Evolutionary conservation across 352 stramenopile species (phyloP).

Genomic region (Phytophthora chlamydospora): DNA sequence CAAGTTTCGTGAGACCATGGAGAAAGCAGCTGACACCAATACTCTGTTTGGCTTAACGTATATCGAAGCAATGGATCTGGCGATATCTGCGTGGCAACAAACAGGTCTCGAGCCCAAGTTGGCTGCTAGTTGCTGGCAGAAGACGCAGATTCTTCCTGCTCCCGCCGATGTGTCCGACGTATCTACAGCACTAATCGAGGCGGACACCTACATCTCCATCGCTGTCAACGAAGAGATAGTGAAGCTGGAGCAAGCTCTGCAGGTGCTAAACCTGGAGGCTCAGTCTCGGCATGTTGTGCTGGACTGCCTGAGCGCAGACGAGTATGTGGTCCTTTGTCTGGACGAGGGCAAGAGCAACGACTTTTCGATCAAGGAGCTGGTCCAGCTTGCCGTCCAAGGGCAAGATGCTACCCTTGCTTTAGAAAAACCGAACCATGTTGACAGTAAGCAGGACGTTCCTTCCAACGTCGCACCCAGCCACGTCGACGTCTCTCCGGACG

Average conservation of each 20-base stretch:
- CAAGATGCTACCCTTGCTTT: neutral
- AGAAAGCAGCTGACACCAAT: neutral
- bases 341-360: neutral
- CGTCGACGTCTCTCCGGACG: neutral
- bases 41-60: constrained; percentile 11
- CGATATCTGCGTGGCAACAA: constrained; percentile 18
- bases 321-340: constrained; percentile 4
- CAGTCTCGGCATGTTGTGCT: neutral
- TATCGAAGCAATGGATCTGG: constrained; percentile 19
- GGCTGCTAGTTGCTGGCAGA: constrained; percentile 16
- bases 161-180: neutral
- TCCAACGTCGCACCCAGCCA: neutral
- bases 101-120: constrained; percentile 9
- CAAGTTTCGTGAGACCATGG: constrained; percentile 2
- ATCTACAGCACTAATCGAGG: neutral
- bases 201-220: neutral
- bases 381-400: constrained; percentile 12
- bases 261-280: constrained; percentile 6
- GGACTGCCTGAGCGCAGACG: constrained; percentile 5
- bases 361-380: constrained; percentile 17
- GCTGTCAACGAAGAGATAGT: constrained; percentile 3
- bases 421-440: neutral
- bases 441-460: neutral
- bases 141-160: constrained; percentile 18
- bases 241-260: constrained; percentile 8